Percentiles rank a stretch among this genome's conserved stretches.
These are phyloP conservation scores for Thalassiosira livingstoniorum DNA, from an alignment of 352 stramenopile genomes.

Conservation along the genomic window DNA sequence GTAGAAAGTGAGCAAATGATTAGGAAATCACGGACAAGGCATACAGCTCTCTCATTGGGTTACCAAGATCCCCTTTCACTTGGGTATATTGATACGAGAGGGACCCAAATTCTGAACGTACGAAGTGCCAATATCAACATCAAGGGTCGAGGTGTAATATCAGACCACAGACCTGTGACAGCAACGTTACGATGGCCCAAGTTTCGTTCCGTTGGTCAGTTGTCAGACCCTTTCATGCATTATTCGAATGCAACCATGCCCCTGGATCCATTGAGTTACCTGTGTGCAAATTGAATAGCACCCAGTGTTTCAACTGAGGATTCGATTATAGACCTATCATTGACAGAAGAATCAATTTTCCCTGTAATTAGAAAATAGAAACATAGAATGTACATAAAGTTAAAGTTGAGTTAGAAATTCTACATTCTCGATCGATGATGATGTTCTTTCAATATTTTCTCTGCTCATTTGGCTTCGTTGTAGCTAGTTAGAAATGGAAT, in stretches of 20 bases:
- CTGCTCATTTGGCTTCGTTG: too few species aligned
- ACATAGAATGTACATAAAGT: too few species aligned
- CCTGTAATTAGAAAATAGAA: too few species aligned
- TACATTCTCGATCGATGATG: too few species aligned
- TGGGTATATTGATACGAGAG: slow-evolving; percentile 39
- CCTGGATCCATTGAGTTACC: slow-evolving; percentile 30
- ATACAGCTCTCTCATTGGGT: slow-evolving; percentile 13
- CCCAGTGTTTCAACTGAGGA: too few species aligned
- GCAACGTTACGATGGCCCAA: slow-evolving; percentile 42
- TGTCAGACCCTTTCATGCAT: slow-evolving; percentile 19
- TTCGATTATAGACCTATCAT: too few species aligned
- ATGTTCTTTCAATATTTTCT: too few species aligned
- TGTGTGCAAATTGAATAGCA: slow-evolving; percentile 28
- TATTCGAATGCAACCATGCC: slow-evolving; percentile 38
- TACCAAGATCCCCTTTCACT: slow-evolving; percentile 34
- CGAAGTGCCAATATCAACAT: slow-evolving; percentile 29
- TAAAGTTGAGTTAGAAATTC: too few species aligned
- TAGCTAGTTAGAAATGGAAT: too few species aligned
- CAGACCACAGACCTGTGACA: slow-evolving; percentile 47
- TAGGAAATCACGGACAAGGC: background rate
- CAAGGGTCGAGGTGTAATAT: slow-evolving; percentile 22
- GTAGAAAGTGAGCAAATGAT: background rate
- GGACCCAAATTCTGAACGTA: slow-evolving; percentile 37
- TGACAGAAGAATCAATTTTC: too few species aligned
- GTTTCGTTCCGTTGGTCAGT: slow-evolving; percentile 20